Evolutionary conservation across 768 basidiomycete genomes (phyloP), one percentile per base, ranked within the genome.

Genomic region (Agaricus blazei): DNA sequence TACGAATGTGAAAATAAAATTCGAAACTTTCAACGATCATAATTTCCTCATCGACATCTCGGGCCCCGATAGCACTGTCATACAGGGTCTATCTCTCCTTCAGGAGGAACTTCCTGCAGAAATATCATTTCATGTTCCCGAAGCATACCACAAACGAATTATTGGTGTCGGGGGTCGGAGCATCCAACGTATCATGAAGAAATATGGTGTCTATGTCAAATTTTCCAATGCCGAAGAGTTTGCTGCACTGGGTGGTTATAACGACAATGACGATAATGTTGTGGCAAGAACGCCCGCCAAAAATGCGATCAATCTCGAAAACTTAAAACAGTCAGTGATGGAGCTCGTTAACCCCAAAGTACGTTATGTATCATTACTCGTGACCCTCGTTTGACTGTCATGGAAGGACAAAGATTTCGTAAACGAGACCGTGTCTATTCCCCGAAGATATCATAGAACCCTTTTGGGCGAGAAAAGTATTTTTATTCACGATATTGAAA

Each of bases 181-280:
- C 71, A 98, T 99, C 57, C 96, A 98, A 70, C 84, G 93, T 57
- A 98, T 99, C 72, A 99, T 99, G 96, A 98, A 98, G 77, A 93
- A 96, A 68, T 97, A 89, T 61, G 96, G 96, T n/a, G 96, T 98
- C 23, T 98, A 98, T 72, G 96, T 99, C 71, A 98, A 98, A 72
- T 99, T 98, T 65, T 93, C 92, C 24, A 98, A 98, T 68, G 93
- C 93, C 9, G 96, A 98, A 63, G 96, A 98, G 68, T 97, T 95
- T 70, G 93, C 93, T 37, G 84, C 88, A 11, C 79, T 95, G 60
- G 96, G 96, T 27, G 96, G 95, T 4, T 96, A 96, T 68, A 85
- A 88, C 64, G 94, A 98, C 68, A 97, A 96, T 68, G 96, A 98
- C 65, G 96, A 99, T 72, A 99, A 99, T 65, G 96, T 99, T 48